Conservation (phyloP, 2,329 filamentous ascomycete genomes). For the Canariomyces notabilis region DNA sequence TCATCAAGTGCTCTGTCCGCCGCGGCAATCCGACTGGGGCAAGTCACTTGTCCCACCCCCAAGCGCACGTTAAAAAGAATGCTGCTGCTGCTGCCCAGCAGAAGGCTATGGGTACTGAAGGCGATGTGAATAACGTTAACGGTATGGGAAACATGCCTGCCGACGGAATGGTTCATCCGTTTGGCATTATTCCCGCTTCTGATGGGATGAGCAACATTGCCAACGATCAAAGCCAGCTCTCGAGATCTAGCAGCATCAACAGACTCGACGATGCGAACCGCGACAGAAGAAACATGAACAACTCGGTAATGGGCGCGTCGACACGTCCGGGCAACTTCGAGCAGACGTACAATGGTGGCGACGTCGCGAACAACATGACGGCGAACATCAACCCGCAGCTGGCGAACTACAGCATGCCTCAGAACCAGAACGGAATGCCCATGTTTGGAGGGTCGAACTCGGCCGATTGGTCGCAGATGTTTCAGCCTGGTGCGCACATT, state of each 20-base stretch:
- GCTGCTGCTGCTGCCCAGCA: slow-evolving; percentile 50
- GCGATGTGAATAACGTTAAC: slow-evolving; percentile 56
- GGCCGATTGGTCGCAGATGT: slow-evolving; percentile 74
- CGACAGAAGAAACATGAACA: slow-evolving; percentile 54
- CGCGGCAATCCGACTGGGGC: slow-evolving; percentile 93
- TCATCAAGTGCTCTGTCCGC: slow-evolving; percentile 96
- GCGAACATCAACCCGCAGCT: slow-evolving; percentile 57
- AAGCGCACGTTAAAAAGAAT: slow-evolving; percentile 80
- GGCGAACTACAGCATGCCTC: slow-evolving; percentile 59
- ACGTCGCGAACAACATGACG: slow-evolving; percentile 57
- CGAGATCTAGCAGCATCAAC: slow-evolving; percentile 56
- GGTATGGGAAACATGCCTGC: slow-evolving; percentile 54
- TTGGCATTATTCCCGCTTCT: slow-evolving; percentile 43
- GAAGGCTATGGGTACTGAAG: slow-evolving; percentile 50
- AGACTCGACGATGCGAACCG: slow-evolving; percentile 51
- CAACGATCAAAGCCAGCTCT: slow-evolving; percentile 58
- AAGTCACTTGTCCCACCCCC: slow-evolving; percentile 88
- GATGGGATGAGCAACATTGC: slow-evolving; percentile 57
- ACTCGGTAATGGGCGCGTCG: slow-evolving; percentile 46
- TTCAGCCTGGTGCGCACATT: slow-evolving; percentile 66
- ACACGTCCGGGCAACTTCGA: slow-evolving; percentile 39
- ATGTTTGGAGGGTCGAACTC: slow-evolving; percentile 57
- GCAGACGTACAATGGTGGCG: slow-evolving; percentile 53
- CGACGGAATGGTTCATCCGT: slow-evolving; percentile 49
- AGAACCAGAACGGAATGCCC: slow-evolving; percentile 58